Evolutionary conservation across 2,329 filamentous ascomycete genomes (phyloP).

Genomic region (Cercospora beticola): DNA sequence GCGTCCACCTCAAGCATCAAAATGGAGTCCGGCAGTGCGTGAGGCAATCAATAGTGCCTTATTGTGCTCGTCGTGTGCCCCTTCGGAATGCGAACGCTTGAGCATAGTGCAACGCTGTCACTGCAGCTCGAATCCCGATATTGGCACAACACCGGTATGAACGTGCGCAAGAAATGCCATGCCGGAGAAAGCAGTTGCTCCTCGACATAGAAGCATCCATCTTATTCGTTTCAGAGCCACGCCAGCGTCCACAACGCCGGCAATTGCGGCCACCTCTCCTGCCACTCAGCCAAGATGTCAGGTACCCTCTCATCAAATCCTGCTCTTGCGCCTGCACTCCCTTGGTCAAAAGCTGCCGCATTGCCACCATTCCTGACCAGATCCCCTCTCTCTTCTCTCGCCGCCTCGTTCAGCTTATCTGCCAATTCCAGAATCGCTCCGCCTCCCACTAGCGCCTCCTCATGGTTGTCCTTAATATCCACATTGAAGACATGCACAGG

Average conservation of each 20-base stretch:
- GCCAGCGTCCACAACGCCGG: conserved; percentile 92
- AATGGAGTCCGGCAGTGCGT: not conserved
- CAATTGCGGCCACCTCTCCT: conserved; percentile 88
- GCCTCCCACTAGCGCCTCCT: conserved; percentile 88
- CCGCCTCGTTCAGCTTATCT: conserved; percentile 76
- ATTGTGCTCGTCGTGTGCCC: not conserved
- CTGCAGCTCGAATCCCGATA: not conserved
- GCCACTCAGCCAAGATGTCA: conserved; percentile 88
- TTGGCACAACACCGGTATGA: not conserved
- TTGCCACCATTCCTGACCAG: conserved; percentile 63
- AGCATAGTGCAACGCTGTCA: not conserved
- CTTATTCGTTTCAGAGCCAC: conserved; percentile 66
- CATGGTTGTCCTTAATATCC: conserved; percentile 97
- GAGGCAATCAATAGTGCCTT: not conserved
- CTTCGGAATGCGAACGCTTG: not conserved
- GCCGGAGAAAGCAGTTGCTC: not conserved
- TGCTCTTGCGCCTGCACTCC: conserved; percentile 63
- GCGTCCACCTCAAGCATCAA: not conserved
- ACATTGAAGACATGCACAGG: conserved; percentile 98
- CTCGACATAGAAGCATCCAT: not conserved
- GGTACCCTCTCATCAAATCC: conserved; percentile 93
- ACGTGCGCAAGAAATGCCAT: not conserved
- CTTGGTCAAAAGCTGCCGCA: conserved; percentile 67
- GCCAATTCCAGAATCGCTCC: conserved; percentile 90
- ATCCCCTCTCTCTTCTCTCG: conserved; percentile 71